phyloP scores from a whole-genome alignment of 495 filamentous ascomycete species.

The Xylaria acuta region DNA sequence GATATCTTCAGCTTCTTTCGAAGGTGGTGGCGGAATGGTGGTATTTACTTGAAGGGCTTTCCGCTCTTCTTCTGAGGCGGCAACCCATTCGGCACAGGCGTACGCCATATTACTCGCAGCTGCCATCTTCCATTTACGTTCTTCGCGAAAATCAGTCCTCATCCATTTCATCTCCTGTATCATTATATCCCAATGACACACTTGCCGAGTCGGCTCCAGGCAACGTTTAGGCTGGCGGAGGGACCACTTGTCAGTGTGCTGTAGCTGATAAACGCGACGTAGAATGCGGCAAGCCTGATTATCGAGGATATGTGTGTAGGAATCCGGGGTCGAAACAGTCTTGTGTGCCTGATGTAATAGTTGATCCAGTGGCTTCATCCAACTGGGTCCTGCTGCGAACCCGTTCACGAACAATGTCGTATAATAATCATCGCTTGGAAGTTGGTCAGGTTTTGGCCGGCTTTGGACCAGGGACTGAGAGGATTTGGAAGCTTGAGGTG shows the following conservation, averaged over 20 bases:
- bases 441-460: conserved; percentile 47
- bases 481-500: conserved; percentile 36
- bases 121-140: conserved; percentile 90
- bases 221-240: conserved; percentile 82
- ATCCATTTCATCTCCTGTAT: conserved; percentile 96
- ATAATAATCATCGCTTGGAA: conserved; percentile 73
- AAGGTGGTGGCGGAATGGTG: conserved; percentile 44
- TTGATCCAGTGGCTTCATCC: conserved; percentile 68
- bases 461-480: conserved; percentile 40
- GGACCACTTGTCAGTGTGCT: conserved; percentile 88
- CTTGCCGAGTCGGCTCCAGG: conserved; percentile 75
- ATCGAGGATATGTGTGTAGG: conserved; percentile 77
- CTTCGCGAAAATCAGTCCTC: conserved; percentile 92
- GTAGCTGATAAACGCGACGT: conserved; percentile 83
- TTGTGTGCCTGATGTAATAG: conserved; percentile 79
- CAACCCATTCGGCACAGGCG: conserved; percentile 81
- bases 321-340: conserved; percentile 78
- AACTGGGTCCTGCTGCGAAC: conserved; percentile 62
- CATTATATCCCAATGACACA: conserved; percentile 82
- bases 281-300: conserved; percentile 83
- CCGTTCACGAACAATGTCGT: conserved; percentile 80
- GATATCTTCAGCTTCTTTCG: conserved; percentile 37
- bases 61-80: conserved; percentile 65
- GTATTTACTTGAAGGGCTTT: conserved; percentile 70
- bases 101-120: conserved; percentile 77